These are phyloP conservation scores for Aspergillus sp. DNA, from an alignment of 2,329 filamentous ascomycete species.

Conservation along the genomic window DNA sequence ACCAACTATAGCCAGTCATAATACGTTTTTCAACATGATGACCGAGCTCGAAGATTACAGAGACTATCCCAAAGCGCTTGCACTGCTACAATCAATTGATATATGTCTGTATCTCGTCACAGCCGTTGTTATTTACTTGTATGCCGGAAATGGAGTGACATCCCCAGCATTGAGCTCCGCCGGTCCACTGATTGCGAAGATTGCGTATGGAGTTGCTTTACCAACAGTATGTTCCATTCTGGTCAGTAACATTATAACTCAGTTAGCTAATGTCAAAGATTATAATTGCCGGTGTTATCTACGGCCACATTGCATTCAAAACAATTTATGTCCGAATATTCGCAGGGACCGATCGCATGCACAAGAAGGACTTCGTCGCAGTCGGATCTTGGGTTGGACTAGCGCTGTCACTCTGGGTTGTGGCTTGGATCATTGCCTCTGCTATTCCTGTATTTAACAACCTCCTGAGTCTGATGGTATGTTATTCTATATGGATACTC, in stretches of 20 bases:
- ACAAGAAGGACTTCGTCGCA: constrained; percentile 40
- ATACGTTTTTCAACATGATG: constrained; percentile 49
- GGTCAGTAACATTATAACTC: background rate
- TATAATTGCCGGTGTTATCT: constrained; percentile 61
- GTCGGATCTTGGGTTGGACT: constrained; percentile 52
- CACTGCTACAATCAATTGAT: constrained; percentile 51
- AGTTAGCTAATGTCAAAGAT: constrained; percentile 33
- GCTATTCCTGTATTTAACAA: constrained; percentile 60
- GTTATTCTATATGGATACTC: constrained; percentile 23
- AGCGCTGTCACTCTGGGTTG: constrained; percentile 47
- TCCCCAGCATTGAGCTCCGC: background rate
- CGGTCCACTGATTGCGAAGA: background rate
- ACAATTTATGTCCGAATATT: constrained; percentile 60
- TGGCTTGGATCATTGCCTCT: constrained; percentile 59
- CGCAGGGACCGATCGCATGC: constrained; percentile 48
- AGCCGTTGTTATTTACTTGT: background rate
- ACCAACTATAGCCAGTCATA: constrained; percentile 32
- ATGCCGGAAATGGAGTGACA: background rate
- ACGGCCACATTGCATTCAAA: constrained; percentile 57
- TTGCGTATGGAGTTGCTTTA: constrained; percentile 31
- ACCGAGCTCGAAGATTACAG: constrained; percentile 53
- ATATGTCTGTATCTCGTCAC: background rate
- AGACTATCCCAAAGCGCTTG: constrained; percentile 55
- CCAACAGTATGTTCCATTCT: constrained; percentile 32
- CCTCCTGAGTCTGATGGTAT: constrained; percentile 47